Evolutionary conservation across 441 rosid species (phyloP), one percentile per base, ranked within the genome.

Genomic region (Brassica hybrid): DNA sequence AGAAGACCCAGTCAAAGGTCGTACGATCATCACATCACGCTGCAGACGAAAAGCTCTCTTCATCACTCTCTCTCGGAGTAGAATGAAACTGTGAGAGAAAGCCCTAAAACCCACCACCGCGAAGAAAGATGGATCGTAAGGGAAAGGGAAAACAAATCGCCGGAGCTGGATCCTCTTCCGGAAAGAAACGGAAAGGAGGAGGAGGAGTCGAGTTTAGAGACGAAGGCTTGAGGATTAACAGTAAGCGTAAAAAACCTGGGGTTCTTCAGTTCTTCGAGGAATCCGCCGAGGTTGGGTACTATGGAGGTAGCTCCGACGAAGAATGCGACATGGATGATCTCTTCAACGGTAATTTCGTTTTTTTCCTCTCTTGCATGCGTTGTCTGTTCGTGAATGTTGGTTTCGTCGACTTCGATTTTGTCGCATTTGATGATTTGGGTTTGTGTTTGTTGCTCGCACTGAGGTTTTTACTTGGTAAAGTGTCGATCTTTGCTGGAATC

Each of bases 261-360:
- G 90, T 91, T 52, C 91, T 91, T 73, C 91, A 86, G 86, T 93
- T 95, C 84, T 87, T 95, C 74, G 97, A 95, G 64, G 97, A 93
- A 34, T 73, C 85, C 7, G 91, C 94, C 19, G 94, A 81, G 16
- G 73, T 72, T 58, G 82, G 82, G n/a, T 80, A 80, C 70, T 80
- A 65, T 5, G 82, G 82, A 65, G 82, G 61, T 2, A 76, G 80
- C 71, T 74, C 79, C 18, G 83, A 80, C 32, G 91, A 86, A 43
- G 90, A 83, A 3, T 65, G 69, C 25, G 91, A 85, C 2, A 77
- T 83, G 2, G 79, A 86, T 76, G 85, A 83, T 54, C 79, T 79
- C 30, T 87, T 80, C 7, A 64, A 82, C 19, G 84, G 86, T 85
- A 75, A n/a, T 41, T 64, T 38, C 23, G 10, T 52, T 75, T 54